phyloP scores from a whole-genome alignment of 2,329 filamentous ascomycete genomes.

The Pseudocercospora fuligena region DNA sequence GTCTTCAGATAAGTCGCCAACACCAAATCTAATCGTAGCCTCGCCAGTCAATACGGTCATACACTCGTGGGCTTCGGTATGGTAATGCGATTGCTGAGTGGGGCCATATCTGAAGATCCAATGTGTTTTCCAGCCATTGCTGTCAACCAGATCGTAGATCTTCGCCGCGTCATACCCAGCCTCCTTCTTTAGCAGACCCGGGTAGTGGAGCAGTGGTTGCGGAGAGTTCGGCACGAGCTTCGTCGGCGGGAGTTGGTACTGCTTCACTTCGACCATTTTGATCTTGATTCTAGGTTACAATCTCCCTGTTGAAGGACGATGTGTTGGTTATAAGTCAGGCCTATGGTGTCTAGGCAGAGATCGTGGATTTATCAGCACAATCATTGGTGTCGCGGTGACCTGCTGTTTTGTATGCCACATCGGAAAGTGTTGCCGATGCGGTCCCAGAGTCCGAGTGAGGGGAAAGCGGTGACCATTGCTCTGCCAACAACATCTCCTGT shows the following conservation, averaged over 20 bases:
- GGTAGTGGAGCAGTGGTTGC: slow-evolving; percentile 60
- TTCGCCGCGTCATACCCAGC: slow-evolving; percentile 32
- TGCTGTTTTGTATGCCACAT: background rate
- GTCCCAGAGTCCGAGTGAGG: background rate
- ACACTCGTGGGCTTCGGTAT: slow-evolving; percentile 61
- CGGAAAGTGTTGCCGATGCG: background rate
- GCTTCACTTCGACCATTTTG: slow-evolving; percentile 31
- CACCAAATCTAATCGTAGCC: slow-evolving; percentile 61
- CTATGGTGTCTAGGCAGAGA: background rate
- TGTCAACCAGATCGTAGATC: slow-evolving; percentile 52
- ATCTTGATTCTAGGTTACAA: background rate
- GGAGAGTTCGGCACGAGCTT: slow-evolving; percentile 58
- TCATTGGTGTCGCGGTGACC: slow-evolving; percentile 6
- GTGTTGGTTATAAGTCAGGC: background rate
- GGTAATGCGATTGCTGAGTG: slow-evolving; percentile 63
- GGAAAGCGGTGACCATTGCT: slow-evolving; percentile 1
- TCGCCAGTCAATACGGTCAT: slow-evolving; percentile 61
- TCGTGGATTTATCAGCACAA: background rate
- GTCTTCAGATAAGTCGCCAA: slow-evolving; percentile 53
- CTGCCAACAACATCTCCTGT: background rate
- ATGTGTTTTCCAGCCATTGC: slow-evolving; percentile 58
- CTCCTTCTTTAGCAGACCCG: slow-evolving; percentile 44
- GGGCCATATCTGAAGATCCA: slow-evolving; percentile 64
- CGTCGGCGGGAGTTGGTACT: slow-evolving; percentile 51
- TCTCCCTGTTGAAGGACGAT: slow-evolving; percentile 1